Conservation (phyloP, 495 filamentous ascomycete species). For the Hypoxylon perforatum region DNA sequence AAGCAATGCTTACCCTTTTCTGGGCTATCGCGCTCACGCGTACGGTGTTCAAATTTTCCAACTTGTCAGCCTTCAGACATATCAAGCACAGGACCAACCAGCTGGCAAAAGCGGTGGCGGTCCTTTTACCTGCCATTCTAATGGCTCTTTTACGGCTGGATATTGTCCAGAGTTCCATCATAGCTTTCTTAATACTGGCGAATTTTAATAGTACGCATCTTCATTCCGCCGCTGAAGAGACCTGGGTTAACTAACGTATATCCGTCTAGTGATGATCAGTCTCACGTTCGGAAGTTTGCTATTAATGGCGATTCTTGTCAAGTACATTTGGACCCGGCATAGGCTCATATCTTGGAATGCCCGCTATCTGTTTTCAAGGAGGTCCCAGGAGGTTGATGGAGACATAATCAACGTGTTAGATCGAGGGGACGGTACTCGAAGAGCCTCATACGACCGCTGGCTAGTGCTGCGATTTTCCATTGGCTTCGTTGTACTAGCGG, state of each 20-base stretch:
- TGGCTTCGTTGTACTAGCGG: constrained; percentile 56
- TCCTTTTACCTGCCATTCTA: constrained; percentile 51
- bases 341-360: constrained; percentile 53
- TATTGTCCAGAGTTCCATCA: constrained; percentile 41
- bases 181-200: constrained; percentile 52
- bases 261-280: constrained; percentile 52
- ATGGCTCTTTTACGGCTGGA: constrained; percentile 51
- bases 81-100: constrained; percentile 44
- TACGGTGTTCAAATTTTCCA: constrained; percentile 50
- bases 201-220: constrained; percentile 51
- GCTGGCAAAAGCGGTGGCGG: constrained; percentile 49
- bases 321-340: constrained; percentile 58
- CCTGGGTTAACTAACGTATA: neutral
- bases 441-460: constrained; percentile 59
- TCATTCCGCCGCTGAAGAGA: neutral
- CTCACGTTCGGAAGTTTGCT: constrained; percentile 53
- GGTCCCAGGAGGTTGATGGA: constrained; percentile 28
- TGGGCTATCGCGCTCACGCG: constrained; percentile 56
- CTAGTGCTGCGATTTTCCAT: constrained; percentile 59
- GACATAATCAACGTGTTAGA: constrained; percentile 34
- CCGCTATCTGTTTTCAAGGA: constrained; percentile 40
- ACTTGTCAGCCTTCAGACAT: constrained; percentile 21
- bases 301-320: constrained; percentile 54
- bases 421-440: constrained; percentile 30
- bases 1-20: constrained; percentile 58